Evolutionary conservation across 495 filamentous ascomycete genomes (phyloP).

Genomic region (Xylaria intraflava): DNA sequence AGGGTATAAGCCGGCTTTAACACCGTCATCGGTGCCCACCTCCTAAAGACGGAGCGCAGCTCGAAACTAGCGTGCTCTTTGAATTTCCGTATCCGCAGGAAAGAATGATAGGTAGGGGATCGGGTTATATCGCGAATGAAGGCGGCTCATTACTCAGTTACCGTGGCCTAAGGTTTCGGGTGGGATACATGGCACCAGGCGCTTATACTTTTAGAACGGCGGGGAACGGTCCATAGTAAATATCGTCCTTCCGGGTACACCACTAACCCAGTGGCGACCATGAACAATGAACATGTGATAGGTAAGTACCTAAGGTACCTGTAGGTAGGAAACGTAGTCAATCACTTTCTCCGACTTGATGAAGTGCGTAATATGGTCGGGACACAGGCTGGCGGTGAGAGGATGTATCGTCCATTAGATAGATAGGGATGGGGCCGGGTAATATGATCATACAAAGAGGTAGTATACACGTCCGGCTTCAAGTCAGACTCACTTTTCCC

Average conservation of each 20-base stretch:
- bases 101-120: neutral
- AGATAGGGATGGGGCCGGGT: neutral
- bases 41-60: neutral
- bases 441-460: no score
- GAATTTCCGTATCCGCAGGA: neutral
- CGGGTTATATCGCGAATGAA: neutral
- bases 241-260: neutral
- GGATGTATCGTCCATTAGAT: neutral
- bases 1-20: conserved; percentile 11
- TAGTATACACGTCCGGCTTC: neutral
- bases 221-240: neutral
- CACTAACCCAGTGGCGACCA: no score
- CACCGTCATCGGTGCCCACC: neutral
- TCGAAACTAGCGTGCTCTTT: neutral
- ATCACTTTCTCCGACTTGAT: no score
- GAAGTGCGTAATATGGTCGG: no score
- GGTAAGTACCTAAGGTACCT: no score
- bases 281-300: neutral
- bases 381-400: no score
- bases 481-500: neutral
- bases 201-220: neutral
- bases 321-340: no score
- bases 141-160: neutral
- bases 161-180: no score
- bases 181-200: no score